Conservation (phyloP, 1,284 basidiomycete species). For the Heterobasidion irregulare region DNA sequence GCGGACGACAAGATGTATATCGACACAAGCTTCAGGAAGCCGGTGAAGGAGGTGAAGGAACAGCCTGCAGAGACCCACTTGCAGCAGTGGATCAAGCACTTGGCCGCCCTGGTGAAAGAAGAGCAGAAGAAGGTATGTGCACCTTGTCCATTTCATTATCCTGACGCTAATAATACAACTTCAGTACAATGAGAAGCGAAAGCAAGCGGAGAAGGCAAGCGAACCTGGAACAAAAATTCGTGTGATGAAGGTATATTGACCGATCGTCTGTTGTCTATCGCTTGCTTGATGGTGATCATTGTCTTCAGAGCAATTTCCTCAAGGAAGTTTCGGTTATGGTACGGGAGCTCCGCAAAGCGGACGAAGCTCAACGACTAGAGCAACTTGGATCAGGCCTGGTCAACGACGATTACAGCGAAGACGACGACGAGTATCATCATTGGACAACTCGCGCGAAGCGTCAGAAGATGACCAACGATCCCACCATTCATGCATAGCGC, state of each 20-base stretch:
- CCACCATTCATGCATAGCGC: too few relatives aligned
- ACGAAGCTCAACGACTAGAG: conserved; percentile 38
- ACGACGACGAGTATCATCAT: conserved; percentile 40
- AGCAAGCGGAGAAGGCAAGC: conserved; percentile 36
- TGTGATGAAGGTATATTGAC: conserved; percentile 43
- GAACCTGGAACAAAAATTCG: conserved; percentile 37
- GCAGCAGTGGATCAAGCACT: conserved; percentile 59
- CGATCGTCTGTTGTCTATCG: background rate
- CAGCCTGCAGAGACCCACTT: conserved; percentile 38
- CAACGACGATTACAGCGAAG: conserved; percentile 34
- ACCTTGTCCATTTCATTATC: too few relatives aligned
- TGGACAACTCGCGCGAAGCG: conserved; percentile 23
- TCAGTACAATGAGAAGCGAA: conserved; percentile 57
- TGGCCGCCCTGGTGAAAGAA: conserved; percentile 46
- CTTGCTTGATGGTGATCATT: background rate
- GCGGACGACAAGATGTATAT: conserved; percentile 28
- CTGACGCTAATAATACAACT: background rate
- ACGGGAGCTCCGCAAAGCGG: conserved; percentile 50
- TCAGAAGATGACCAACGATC: conserved; percentile 13
- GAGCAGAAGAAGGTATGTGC: conserved; percentile 56
- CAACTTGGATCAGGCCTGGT: conserved; percentile 33
- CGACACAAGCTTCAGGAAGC: conserved; percentile 20
- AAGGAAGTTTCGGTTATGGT: conserved; percentile 47
- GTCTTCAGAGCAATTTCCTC: conserved; percentile 52
- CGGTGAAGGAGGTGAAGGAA: conserved; percentile 25